A percentile compares a stretch with the other conserved stretches of the same genome.
Evolutionary conservation across 1,284 basidiomycete species (phyloP).

Genomic region (Porogramme epimiltina): DNA sequence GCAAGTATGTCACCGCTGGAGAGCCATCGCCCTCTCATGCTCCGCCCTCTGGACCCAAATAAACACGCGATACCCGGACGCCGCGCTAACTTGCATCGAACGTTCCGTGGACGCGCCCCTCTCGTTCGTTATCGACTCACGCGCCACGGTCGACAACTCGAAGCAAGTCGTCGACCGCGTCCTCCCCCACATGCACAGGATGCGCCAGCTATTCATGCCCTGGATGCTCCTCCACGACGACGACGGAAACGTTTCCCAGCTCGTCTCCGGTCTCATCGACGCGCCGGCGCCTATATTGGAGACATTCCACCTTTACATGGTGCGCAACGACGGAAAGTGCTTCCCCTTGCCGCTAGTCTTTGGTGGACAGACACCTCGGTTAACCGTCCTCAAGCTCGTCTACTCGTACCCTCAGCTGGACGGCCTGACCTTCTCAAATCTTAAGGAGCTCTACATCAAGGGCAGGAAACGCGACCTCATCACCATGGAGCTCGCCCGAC

Average conservation of each 20-base stretch:
- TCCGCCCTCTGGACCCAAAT: slow-evolving; percentile 32
- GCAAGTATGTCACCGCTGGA: slow-evolving; percentile 33
- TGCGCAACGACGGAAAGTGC: slow-evolving; percentile 23
- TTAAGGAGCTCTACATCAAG: slow-evolving; percentile 27
- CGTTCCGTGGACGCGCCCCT: slow-evolving; percentile 30
- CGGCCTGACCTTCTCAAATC: slow-evolving; percentile 20
- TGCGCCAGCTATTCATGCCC: slow-evolving; percentile 31
- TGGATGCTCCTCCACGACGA: slow-evolving; percentile 26
- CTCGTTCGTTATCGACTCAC: slow-evolving; percentile 25
- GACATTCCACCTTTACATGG: slow-evolving; percentile 28
- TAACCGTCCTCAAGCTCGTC: slow-evolving; percentile 27
- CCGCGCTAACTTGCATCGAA: slow-evolving; percentile 29
- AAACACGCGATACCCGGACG: slow-evolving; percentile 29
- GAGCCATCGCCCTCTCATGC: slow-evolving; percentile 27
- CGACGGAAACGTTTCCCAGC: slow-evolving; percentile 22
- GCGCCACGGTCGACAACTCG: slow-evolving; percentile 17
- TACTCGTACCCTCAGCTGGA: slow-evolving; percentile 26
- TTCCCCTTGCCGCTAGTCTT: slow-evolving; percentile 29
- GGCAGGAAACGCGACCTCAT: slow-evolving; percentile 31
- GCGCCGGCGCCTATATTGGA: slow-evolving; percentile 29
- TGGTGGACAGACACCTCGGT: slow-evolving; percentile 26
- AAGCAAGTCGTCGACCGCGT: slow-evolving; percentile 26
- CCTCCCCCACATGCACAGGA: slow-evolving; percentile 26
- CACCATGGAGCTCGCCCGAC: slow-evolving; percentile 23
- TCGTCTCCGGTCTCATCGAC: slow-evolving; percentile 26